phyloP scores from a whole-genome alignment of 495 filamentous ascomycete genomes.

The Daldinia vernicosa region DNA sequence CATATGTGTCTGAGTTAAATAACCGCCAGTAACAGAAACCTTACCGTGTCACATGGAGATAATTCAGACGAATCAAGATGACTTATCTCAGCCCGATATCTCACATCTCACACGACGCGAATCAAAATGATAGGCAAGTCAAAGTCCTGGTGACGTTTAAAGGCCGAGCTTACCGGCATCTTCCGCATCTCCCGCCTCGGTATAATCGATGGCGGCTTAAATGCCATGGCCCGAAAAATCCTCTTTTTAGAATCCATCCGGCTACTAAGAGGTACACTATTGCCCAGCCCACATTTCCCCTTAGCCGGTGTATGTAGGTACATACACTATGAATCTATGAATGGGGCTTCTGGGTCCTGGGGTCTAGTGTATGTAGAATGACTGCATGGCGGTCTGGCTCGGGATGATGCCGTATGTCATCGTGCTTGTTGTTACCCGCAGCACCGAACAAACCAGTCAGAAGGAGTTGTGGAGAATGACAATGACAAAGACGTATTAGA shows the following conservation, averaged over 20 bases:
- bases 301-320: constrained; percentile 36
- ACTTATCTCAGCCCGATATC: background rate
- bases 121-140: constrained; percentile 2
- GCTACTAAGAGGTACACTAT: constrained; percentile 5
- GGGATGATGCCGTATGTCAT: constrained; percentile 43
- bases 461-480: constrained; percentile 19
- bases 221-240: constrained; percentile 45
- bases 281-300: constrained; percentile 39
- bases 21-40: background rate
- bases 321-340: too few relatives aligned
- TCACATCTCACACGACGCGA: constrained; percentile 31
- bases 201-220: constrained; percentile 39
- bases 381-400: constrained; percentile 5
- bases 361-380: constrained; percentile 36
- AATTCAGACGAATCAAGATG: constrained; percentile 16
- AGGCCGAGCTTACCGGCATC: constrained; percentile 44
- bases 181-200: constrained; percentile 39
- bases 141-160: constrained; percentile 22
- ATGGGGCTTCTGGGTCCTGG: constrained; percentile 23
- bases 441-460: constrained; percentile 33
- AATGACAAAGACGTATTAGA: constrained; percentile 15
- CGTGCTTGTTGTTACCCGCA: constrained; percentile 38
- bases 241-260: constrained; percentile 34
- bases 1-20: background rate
- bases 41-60: constrained; percentile 24